phyloP scores from a whole-genome alignment of 2,329 filamentous ascomycete species.

The Stagonosporopsis tanaceti region DNA sequence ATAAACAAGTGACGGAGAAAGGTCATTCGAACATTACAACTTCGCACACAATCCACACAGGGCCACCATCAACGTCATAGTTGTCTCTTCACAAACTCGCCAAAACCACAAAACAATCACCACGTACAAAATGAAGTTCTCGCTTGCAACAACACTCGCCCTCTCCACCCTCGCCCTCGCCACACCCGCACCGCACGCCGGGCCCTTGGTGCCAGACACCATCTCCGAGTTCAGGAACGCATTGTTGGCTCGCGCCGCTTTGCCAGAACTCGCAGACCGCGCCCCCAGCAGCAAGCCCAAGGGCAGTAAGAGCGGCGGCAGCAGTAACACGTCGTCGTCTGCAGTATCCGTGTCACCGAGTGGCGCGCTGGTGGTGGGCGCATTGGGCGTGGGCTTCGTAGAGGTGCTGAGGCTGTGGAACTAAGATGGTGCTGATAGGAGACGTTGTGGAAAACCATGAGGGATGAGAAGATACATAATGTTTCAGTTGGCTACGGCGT shows the following conservation, averaged over 20 bases:
- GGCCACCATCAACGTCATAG: background rate
- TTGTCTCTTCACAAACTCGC: background rate
- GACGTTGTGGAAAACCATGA: background rate
- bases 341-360: slow-evolving; percentile 31
- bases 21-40: background rate
- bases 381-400: slow-evolving; percentile 37
- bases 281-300: slow-evolving; percentile 18
- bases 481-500: background rate
- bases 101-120: background rate
- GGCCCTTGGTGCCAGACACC: slow-evolving; percentile 22
- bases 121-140: slow-evolving; percentile 31
- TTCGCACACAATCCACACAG: background rate
- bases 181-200: slow-evolving; percentile 33
- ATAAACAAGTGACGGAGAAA: background rate
- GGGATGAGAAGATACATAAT: background rate
- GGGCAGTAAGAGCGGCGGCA: slow-evolving; percentile 15
- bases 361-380: slow-evolving; percentile 34
- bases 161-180: slow-evolving; percentile 38
- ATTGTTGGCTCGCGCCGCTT: slow-evolving; percentile 21
- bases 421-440: slow-evolving; percentile 5
- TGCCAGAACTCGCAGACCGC: slow-evolving; percentile 32
- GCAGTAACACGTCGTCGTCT: slow-evolving; percentile 25
- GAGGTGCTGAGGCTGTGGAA: slow-evolving; percentile 35
- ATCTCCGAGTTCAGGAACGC: slow-evolving; percentile 15
- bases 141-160: slow-evolving; percentile 27